Conservation (phyloP, 1,284 basidiomycete genomes). For the Ustilago tritici region DNA sequence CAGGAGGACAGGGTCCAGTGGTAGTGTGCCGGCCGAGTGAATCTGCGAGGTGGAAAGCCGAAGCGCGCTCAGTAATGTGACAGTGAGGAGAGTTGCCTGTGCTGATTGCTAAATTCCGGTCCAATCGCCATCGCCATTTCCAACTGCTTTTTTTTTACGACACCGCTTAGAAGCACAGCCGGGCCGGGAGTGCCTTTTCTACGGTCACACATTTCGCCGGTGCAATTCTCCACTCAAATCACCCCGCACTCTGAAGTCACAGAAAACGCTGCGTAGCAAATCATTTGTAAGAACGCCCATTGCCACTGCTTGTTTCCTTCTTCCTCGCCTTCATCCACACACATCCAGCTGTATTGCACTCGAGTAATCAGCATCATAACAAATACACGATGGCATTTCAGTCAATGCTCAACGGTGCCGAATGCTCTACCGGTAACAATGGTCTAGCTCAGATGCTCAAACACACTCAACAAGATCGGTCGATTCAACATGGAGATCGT, state of each 20-base stretch:
- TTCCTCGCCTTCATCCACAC: slow-evolving; percentile 1
- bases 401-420: slow-evolving; percentile 85
- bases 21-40: slow-evolving; percentile 3
- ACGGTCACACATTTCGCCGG: slow-evolving; percentile 7
- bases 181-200: background rate
- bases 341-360: slow-evolving; percentile 1
- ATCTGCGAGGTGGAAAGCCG: slow-evolving; percentile 5
- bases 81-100: background rate
- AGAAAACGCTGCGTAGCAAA: slow-evolving; percentile 5
- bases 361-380: background rate
- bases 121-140: slow-evolving; percentile 3
- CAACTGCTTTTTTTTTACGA: background rate
- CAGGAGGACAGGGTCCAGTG: background rate
- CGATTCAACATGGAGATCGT: slow-evolving; percentile 75
- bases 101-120: slow-evolving; percentile 5
- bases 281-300: background rate
- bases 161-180: slow-evolving; percentile 7
- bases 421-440: slow-evolving; percentile 86
- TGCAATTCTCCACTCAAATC: slow-evolving; percentile 6
- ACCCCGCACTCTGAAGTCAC: slow-evolving; percentile 11
- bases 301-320: slow-evolving; percentile 2
- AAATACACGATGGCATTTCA: slow-evolving; percentile 69
- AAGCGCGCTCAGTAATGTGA: slow-evolving; percentile 1
- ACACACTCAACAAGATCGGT: slow-evolving; percentile 88
- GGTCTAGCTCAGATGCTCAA: slow-evolving; percentile 91